Conservation (phyloP, 129 eudicot species). For the Deinandra increscens region DNA sequence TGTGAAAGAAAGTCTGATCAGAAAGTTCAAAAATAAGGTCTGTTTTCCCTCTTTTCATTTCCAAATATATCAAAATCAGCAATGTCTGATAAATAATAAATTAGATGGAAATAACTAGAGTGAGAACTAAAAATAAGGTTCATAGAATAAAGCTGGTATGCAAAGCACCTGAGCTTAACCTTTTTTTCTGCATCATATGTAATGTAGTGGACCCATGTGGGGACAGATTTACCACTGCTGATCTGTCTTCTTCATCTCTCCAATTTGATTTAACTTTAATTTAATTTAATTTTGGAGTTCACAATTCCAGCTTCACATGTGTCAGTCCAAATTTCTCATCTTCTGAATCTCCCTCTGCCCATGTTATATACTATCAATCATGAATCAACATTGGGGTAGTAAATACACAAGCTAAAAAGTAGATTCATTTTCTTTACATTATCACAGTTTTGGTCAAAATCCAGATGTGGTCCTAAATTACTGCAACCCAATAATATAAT, state of each 20-base stretch:
- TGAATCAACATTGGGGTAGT: slow-evolving; percentile 36
- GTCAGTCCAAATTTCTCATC: slow-evolving; percentile 37
- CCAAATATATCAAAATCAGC: slow-evolving; percentile 11
- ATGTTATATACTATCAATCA: slow-evolving; percentile 55
- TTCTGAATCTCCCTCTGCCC: slow-evolving; percentile 54
- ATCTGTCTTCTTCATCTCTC: slow-evolving; percentile 36
- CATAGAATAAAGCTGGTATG: slow-evolving; percentile 19
- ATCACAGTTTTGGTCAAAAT: slow-evolving; percentile 29
- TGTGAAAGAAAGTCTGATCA: slow-evolving; percentile 17
- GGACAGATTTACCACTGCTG: slow-evolving; percentile 42
- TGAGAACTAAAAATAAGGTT: slow-evolving; percentile 16
- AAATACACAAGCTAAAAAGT: slow-evolving; percentile 31
- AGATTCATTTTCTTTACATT: slow-evolving; percentile 25
- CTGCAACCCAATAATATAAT: slow-evolving; percentile 25
- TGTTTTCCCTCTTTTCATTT: slow-evolving; percentile 12
- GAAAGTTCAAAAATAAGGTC: slow-evolving; percentile 13
- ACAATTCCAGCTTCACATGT: slow-evolving; percentile 34
- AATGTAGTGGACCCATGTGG: slow-evolving; percentile 38
- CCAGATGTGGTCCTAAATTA: slow-evolving; percentile 35
- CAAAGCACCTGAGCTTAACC: slow-evolving; percentile 40
- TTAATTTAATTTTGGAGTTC: not conserved
- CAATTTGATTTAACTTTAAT: slow-evolving; percentile 14
- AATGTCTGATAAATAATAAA: slow-evolving; percentile 1
- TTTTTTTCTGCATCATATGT: slow-evolving; percentile 29
- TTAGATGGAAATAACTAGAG: not conserved